Base-by-base conservation (phyloP, 352 stramenopile species). In the Pythium brachiatum region DNA sequence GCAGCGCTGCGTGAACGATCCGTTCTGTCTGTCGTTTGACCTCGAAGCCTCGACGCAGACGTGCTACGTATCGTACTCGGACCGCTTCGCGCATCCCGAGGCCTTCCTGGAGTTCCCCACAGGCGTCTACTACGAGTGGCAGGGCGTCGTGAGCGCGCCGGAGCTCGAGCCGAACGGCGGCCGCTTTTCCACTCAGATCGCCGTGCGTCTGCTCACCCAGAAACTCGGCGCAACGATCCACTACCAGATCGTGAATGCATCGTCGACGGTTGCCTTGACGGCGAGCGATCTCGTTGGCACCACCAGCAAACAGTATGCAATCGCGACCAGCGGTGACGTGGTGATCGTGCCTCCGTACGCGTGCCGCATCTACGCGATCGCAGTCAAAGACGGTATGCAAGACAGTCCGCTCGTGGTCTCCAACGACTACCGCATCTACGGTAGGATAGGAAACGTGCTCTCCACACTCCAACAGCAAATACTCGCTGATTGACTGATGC, bases 81-180 rank as follows among this genome's bases (percentile, higher is more conserved):
- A 94, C 58, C 74, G 81, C 13, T 94, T 86, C 57, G 68, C 69
- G 1, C 70, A 88, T 39, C 81, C 82, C 0, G 72, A 86, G 21
- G 79, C 81, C 31, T 92, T 90, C 57, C 58, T 94, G 21, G 64
- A 73, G 32, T 91, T 90, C 31, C 68, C 81, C 7, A 85, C 77
- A 0, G 83, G 82, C 16, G 64, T 84, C 26, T 91, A 94, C 62
- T 92, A 90, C 51, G 84, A 94, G 57, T 92, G 84, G 84, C 77
- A 91, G 58, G 81, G 79, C 7, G 48, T 68, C 16, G 76, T 86
- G 9, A 66, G 62, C 7, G 36, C 63, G 2, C 82, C 84, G 0
- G 64, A 84, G 48, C 53, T 94, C 2, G 79, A 87, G 32, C 84
- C 84, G 3, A 78, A 77, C 38, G 82, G 84, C 3, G 83, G 81